Percentiles rank a stretch among this genome's conserved stretches.
Evolutionary conservation across 257 asterid genomes (phyloP).

Genomic region (Cinchona pubescens): DNA sequence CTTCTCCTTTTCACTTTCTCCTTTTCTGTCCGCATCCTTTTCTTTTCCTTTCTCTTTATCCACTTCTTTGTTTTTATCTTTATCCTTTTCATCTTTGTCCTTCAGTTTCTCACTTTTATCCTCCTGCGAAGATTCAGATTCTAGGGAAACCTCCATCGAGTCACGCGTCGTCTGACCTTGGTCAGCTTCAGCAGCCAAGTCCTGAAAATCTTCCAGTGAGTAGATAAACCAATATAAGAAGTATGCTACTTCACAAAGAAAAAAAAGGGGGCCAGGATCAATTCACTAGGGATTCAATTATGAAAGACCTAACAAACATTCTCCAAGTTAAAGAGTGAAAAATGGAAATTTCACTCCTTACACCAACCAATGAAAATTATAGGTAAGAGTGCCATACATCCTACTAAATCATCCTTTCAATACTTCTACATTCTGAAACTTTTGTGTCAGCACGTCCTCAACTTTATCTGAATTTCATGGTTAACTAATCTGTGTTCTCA

Average conservation of each 20-base stretch:
- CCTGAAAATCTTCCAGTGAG: constrained; percentile 45
- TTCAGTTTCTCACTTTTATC: constrained; percentile 58
- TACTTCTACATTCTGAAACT: not conserved
- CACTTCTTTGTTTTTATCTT: constrained; percentile 55
- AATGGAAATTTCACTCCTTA: not conserved
- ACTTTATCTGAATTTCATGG: not conserved
- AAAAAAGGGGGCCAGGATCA: not conserved
- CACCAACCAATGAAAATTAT: not conserved
- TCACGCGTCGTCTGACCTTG: constrained; percentile 54
- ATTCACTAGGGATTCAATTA: not conserved
- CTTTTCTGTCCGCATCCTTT: constrained; percentile 75
- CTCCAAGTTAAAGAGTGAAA: not conserved
- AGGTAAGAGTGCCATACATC: not conserved
- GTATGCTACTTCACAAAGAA: not conserved
- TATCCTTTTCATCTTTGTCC: constrained; percentile 73
- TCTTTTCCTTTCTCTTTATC: constrained; percentile 79
- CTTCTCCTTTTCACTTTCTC: constrained; percentile 86
- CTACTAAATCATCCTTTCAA: not conserved
- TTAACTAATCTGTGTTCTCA: not conserved
- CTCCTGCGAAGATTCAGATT: constrained; percentile 53
- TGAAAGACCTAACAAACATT: not conserved
- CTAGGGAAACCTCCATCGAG: constrained; percentile 50
- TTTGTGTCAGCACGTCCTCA: not conserved
- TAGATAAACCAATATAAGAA: constrained; percentile 2
- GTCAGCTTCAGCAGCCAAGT: constrained; percentile 60